Base-by-base conservation (phyloP, 176 grass and related monocot genomes). In the Oryza officinalis region DNA sequence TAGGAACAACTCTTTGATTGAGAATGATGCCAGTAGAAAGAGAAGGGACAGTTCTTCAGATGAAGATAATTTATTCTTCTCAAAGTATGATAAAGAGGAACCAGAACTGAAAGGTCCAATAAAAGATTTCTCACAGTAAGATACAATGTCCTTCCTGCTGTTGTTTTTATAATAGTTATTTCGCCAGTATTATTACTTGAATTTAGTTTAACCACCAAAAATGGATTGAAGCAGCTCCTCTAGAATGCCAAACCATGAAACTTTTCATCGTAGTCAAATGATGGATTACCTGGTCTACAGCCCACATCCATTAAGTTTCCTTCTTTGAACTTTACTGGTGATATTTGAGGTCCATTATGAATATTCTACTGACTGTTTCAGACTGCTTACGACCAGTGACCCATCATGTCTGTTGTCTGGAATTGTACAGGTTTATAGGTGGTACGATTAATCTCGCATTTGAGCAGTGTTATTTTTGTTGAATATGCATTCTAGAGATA, bases 41-140 rank as follows among this genome's bases (percentile, higher is more conserved):
- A 91, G 75, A 76, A 84, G 65, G 70, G 88, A 91, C 41, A 93
- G 88, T 90, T 95, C 87, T 69, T 88, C 88, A 14, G 91, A 96
- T 8, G 90, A 91, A 57, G 92, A 94, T 82, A 89, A 85, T 93
- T 89, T 86, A 25, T 86, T 95, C 82, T 95, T 93, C 64, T 88
- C 80, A 73, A 98, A 93, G 71, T 98, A 95, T 76, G 87, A 91
- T 88, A 98, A 98, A 76, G 92, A 93, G 35, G 76, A 88, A 33
- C 90, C 95, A 43, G 95, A 98, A 83, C 72, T 95, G 65, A 98
- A 91, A 88, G 92, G 87, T 83, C 89, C 85, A 79, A 91, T 98
- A 91, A 91, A 86, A 78, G 89, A 95, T 79, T 81, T 85, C 37
- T 83, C 81, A 79, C 90, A 95, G 95, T 98, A 95, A 93, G 95